phyloP scores from a whole-genome alignment of 768 basidiomycete genomes.

The Podaxis sp. region DNA sequence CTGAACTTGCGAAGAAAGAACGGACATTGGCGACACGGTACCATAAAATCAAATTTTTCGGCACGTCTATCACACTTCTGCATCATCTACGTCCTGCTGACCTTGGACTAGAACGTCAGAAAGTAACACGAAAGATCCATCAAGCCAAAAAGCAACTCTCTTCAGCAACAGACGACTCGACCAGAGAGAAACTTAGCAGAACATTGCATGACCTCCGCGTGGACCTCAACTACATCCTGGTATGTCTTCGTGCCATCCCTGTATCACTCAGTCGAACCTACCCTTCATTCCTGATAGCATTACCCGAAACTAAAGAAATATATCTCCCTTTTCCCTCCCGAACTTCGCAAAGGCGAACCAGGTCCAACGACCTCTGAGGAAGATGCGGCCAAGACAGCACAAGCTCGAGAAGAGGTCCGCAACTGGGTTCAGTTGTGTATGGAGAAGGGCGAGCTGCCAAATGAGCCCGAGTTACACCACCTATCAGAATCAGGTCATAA shows the following conservation, averaged over 20 bases:
- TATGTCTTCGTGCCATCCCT: slow-evolving; percentile 26
- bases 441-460: slow-evolving; percentile 53
- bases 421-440: slow-evolving; percentile 58
- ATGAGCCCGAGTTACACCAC: slow-evolving; percentile 55
- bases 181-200: slow-evolving; percentile 41
- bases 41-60: slow-evolving; percentile 94
- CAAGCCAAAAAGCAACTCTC: slow-evolving; percentile 58
- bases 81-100: not conserved
- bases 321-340: slow-evolving; percentile 84
- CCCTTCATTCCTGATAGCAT: slow-evolving; percentile 43
- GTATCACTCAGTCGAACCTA: not conserved
- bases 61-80: slow-evolving; percentile 38
- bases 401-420: slow-evolving; percentile 57
- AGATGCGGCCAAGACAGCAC: slow-evolving; percentile 38
- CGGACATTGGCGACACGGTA: slow-evolving; percentile 74
- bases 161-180: slow-evolving; percentile 29
- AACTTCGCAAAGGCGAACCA: slow-evolving; percentile 41
- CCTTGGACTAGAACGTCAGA: slow-evolving; percentile 72
- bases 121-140: slow-evolving; percentile 74
- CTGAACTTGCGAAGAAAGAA: slow-evolving; percentile 64
- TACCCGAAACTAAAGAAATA: slow-evolving; percentile 88
- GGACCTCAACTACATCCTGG: slow-evolving; percentile 89
- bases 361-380: slow-evolving; percentile 21
- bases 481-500: slow-evolving; percentile 10
- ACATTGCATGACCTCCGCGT: slow-evolving; percentile 67